A percentile compares a stretch with the other conserved stretches of the same genome.
These are phyloP conservation scores for Termitomyces sp. DNA, from an alignment of 768 basidiomycete species.

Conservation along the genomic window DNA sequence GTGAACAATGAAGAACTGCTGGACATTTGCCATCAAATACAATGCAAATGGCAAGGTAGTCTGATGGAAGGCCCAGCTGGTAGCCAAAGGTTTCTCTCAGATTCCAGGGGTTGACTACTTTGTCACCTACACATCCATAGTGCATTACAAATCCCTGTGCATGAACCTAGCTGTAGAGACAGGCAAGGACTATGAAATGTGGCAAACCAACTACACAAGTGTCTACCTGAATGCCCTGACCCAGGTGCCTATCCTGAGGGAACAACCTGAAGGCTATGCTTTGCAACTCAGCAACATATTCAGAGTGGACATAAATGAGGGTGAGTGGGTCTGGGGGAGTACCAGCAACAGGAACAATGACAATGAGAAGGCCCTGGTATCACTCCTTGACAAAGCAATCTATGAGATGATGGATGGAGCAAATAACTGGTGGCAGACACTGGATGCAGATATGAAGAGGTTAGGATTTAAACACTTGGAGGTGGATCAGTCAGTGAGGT, in stretches of 20 bases:
- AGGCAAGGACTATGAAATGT: too few relatives aligned
- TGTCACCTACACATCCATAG: neutral
- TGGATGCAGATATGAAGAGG: too few relatives aligned
- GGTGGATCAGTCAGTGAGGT: neutral
- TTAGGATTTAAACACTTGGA: neutral
- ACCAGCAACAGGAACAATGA: neutral
- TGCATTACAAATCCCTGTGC: neutral
- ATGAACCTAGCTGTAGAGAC: neutral
- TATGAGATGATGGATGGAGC: neutral
- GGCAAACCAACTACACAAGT: too few relatives aligned
- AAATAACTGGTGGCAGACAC: neutral
- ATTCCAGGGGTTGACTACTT: neutral
- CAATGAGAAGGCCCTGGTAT: neutral
- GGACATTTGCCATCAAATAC: too few relatives aligned
- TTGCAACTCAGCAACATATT: neutral
- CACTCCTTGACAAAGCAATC: neutral
- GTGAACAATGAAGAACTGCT: neutral
- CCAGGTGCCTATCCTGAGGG: neutral
- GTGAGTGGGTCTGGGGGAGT: neutral
- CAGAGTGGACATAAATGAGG: too few relatives aligned
- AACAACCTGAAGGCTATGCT: neutral
- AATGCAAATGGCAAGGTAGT: neutral
- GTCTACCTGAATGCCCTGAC: too few relatives aligned
- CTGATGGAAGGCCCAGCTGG: neutral
- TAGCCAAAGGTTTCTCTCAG: too few relatives aligned